Percentiles rank a stretch among this genome's conserved stretches.
Conservation (phyloP, 2,329 filamentous ascomycete species). For the Alternaria alternata region DNA sequence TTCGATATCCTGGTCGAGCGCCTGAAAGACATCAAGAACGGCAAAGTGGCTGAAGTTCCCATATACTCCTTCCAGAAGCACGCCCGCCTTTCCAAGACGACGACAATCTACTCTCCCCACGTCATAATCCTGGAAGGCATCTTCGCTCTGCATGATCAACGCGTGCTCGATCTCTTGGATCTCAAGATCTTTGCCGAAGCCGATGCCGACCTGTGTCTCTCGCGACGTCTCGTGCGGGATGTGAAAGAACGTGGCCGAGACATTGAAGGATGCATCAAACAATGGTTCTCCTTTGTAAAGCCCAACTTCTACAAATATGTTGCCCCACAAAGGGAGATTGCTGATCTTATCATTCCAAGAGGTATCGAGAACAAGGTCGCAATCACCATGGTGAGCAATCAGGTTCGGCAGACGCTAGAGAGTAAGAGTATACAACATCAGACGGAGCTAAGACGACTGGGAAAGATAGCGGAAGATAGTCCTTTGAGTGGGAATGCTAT, state of each 20-base stretch:
- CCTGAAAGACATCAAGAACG: conserved; percentile 85
- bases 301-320: conserved; percentile 96
- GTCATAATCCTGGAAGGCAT: conserved; percentile 96
- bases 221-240: conserved; percentile 74
- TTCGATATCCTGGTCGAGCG: conserved; percentile 87
- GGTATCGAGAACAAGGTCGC: conserved; percentile 95
- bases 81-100: conserved; percentile 78
- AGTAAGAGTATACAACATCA: conserved; percentile 87
- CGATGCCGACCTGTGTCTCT: conserved; percentile 91
- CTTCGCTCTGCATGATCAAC: conserved; percentile 87
- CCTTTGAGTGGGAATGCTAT: conserved; percentile 78
- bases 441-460: conserved; percentile 77
- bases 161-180: conserved; percentile 86
- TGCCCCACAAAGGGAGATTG: conserved; percentile 87
- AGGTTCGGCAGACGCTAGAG: conserved; percentile 85
- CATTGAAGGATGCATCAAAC: conserved; percentile 94
- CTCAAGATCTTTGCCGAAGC: conserved; percentile 98
- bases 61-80: conserved; percentile 96
- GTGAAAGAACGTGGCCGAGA: conserved; percentile 88
- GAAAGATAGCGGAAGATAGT: conserved; percentile 73
- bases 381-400: conserved; percentile 93
- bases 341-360: conserved; percentile 94
- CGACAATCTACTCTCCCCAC: conserved; percentile 93
- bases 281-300: conserved; percentile 97
- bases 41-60: conserved; percentile 88